Percentiles rank a stretch among this genome's conserved stretches.
Evolutionary conservation across 345 rosid genomes (phyloP).

Genomic region (Toxicodendron radicans): DNA sequence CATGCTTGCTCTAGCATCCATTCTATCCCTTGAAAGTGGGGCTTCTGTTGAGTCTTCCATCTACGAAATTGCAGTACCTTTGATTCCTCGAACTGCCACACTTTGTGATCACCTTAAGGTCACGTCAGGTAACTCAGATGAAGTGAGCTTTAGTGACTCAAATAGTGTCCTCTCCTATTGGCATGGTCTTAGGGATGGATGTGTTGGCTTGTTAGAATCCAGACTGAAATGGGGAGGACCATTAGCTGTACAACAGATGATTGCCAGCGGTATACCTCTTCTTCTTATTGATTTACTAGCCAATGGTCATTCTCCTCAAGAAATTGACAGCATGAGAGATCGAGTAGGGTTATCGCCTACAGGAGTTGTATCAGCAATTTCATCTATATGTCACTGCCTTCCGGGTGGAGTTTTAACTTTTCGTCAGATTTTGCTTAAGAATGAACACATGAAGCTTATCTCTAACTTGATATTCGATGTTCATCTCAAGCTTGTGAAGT

Average conservation of each 20-base stretch:
- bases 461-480: conserved; percentile 60
- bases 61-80: conserved; percentile 71
- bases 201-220: conserved; percentile 84
- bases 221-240: conserved; percentile 87
- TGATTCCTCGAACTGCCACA: conserved; percentile 83
- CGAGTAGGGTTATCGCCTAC: conserved; percentile 70
- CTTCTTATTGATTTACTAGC: conserved; percentile 72
- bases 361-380: conserved; percentile 84
- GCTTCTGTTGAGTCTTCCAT: conserved; percentile 73
- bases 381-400: conserved; percentile 85
- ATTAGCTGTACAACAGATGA: conserved; percentile 73
- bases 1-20: conserved; percentile 92
- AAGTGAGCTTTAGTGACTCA: conserved; percentile 24
- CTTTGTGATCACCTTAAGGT: conserved; percentile 75
- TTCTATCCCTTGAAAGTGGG: conserved; percentile 85
- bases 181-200: conserved; percentile 93
- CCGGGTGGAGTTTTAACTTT: conserved; percentile 70
- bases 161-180: conserved; percentile 59
- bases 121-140: conserved; percentile 43
- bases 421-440: conserved; percentile 71
- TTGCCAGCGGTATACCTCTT: conserved; percentile 79
- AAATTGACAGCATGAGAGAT: conserved; percentile 36
- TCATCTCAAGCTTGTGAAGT: conserved; percentile 80
- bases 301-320: conserved; percentile 43
- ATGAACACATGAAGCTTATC: conserved; percentile 61